These are phyloP conservation scores for Candida dajiaensis DNA, from an alignment of 805 yeast species.

Conservation along the genomic window DNA sequence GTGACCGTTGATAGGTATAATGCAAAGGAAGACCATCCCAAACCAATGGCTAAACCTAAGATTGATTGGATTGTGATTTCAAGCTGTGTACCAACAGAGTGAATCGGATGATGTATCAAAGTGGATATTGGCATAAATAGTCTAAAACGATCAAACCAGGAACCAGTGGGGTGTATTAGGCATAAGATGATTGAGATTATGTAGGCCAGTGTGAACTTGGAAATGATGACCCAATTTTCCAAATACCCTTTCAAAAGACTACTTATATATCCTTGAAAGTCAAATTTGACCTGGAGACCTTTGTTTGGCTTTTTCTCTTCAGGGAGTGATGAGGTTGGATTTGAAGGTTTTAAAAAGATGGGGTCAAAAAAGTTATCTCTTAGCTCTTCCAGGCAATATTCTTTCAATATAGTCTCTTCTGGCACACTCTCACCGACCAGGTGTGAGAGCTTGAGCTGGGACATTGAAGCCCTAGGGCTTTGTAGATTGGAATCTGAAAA, in stretches of 20 bases:
- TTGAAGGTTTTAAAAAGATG: conserved; percentile 28
- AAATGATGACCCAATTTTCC: conserved; percentile 13
- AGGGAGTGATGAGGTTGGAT: background rate
- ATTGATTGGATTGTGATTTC: conserved; percentile 38
- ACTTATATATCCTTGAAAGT: background rate
- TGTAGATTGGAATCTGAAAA: background rate
- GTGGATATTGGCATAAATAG: conserved; percentile 38
- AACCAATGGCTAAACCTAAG: conserved; percentile 34
- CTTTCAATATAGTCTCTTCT: conserved; percentile 22
- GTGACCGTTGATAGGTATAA: conserved; percentile 36
- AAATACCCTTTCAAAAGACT: background rate
- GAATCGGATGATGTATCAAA: conserved; percentile 41
- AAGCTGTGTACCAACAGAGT: conserved; percentile 40
- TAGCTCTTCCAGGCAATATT: conserved; percentile 37
- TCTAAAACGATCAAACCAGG: conserved; percentile 38
- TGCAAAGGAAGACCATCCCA: conserved; percentile 40
- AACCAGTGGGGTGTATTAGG: conserved; percentile 30
- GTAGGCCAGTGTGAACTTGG: conserved; percentile 29
- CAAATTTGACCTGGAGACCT: background rate
- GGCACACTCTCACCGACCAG: conserved; percentile 13
- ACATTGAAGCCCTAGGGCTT: conserved; percentile 28
- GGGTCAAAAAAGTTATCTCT: conserved; percentile 47
- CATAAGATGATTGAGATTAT: conserved; percentile 34
- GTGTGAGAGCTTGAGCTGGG: conserved; percentile 28
- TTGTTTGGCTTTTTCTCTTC: background rate